Evolutionary conservation across 1,284 basidiomycete genomes (phyloP).

Genomic region (Ustilago hordei): DNA sequence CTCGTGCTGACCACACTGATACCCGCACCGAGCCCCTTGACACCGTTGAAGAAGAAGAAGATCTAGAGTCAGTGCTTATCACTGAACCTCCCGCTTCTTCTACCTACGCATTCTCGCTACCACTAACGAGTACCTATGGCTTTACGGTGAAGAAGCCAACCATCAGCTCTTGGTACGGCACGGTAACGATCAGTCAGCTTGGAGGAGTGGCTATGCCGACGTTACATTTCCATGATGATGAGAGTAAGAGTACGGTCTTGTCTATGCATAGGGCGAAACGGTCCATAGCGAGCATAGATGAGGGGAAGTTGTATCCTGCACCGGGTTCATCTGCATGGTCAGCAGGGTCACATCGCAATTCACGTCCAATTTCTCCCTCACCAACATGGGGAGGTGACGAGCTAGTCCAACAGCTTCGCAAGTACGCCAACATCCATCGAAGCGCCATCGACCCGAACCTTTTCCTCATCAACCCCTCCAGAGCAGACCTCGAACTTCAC

Average conservation of each 20-base stretch:
- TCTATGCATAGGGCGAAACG: conserved; percentile 45
- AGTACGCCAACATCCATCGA: conserved; percentile 80
- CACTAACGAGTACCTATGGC: conserved; percentile 88
- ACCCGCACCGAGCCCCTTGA: conserved; percentile 73
- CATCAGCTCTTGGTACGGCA: conserved; percentile 78
- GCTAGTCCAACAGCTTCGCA: conserved; percentile 70
- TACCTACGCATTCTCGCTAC: conserved; percentile 93
- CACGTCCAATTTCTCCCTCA: conserved; percentile 30
- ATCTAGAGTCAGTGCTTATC: conserved; percentile 44
- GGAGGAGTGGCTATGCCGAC: conserved; percentile 90
- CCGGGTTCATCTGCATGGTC: conserved; percentile 14
- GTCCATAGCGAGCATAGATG: conserved; percentile 46
- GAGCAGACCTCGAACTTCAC: conserved; percentile 88
- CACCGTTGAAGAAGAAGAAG: conserved; percentile 30
- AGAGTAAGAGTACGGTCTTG: conserved; percentile 53
- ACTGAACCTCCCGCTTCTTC: conserved; percentile 50
- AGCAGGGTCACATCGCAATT: conserved; percentile 7
- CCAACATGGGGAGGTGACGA: conserved; percentile 74
- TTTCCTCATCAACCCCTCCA: conserved; percentile 91
- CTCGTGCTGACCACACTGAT: conserved; percentile 26
- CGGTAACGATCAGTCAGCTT: conserved; percentile 80
- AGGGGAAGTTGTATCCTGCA: conserved; percentile 14
- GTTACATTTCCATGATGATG: conserved; percentile 95
- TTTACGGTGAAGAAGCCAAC: conserved; percentile 79
- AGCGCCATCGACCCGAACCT: conserved; percentile 83